Evolutionary conservation across 2,329 filamentous ascomycete genomes (phyloP).

Genomic region (Emmonsia crescens): DNA sequence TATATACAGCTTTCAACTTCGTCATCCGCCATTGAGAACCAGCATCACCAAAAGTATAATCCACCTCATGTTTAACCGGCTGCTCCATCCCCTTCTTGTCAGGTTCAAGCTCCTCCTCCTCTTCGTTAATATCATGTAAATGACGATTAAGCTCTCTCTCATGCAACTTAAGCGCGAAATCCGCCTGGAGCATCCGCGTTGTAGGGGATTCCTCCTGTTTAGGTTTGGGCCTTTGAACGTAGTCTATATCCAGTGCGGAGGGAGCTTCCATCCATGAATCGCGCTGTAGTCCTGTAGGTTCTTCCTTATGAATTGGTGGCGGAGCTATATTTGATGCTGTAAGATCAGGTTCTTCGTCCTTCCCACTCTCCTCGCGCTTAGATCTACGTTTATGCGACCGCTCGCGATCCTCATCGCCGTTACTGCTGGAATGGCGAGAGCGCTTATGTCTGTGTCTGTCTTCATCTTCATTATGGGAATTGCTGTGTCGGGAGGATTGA

Average conservation of each 20-base stretch:
- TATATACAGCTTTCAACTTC: constrained; percentile 77
- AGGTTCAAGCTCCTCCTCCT: constrained; percentile 32
- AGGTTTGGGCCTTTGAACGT: constrained; percentile 50
- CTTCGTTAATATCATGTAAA: constrained; percentile 50
- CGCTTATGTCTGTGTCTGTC: constrained; percentile 54
- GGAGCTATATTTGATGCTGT: background rate
- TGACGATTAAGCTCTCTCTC: constrained; percentile 70
- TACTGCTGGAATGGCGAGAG: constrained; percentile 44
- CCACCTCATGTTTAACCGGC: constrained; percentile 51
- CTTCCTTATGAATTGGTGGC: constrained; percentile 30
- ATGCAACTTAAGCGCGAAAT: constrained; percentile 62
- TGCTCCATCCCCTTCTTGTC: constrained; percentile 23
- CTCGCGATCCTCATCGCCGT: constrained; percentile 38
- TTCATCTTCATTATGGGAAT: constrained; percentile 38
- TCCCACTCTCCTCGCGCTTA: constrained; percentile 21
- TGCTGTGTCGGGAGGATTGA: constrained; percentile 26
- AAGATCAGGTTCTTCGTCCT: background rate
- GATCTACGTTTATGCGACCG: constrained; percentile 39
- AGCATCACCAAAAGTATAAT: constrained; percentile 78
- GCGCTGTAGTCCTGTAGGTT: constrained; percentile 46
- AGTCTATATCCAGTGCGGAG: constrained; percentile 71
- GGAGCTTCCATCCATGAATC: constrained; percentile 95
- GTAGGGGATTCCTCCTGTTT: constrained; percentile 39
- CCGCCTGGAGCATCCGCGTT: constrained; percentile 37
- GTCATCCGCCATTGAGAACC: constrained; percentile 96